phyloP scores from a whole-genome alignment of 129 eudicot species.

The Helichrysum umbraculigerum region DNA sequence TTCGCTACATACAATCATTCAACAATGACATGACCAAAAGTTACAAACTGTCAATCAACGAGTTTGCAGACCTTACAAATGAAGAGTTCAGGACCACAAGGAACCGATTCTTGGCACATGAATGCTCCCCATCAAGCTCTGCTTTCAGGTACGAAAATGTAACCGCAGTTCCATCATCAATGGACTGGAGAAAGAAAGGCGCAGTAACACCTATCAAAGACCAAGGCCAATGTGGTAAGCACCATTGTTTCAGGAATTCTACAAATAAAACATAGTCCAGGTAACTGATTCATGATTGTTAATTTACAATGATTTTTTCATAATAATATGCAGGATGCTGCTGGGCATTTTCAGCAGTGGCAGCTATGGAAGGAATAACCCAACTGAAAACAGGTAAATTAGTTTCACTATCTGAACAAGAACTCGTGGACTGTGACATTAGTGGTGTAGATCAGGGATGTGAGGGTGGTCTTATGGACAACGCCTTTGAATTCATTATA shows the following conservation, averaged over 20 bases:
- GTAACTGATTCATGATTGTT: not conserved
- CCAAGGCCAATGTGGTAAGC: slow-evolving; percentile 49
- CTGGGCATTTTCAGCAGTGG: slow-evolving; percentile 42
- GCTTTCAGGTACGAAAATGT: slow-evolving; percentile 27
- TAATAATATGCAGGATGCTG: slow-evolving; percentile 21
- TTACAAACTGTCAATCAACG: slow-evolving; percentile 31
- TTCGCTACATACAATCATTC: slow-evolving; percentile 29
- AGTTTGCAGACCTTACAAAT: slow-evolving; percentile 38
- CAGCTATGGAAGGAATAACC: slow-evolving; percentile 41
- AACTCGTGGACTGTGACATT: slow-evolving; percentile 41
- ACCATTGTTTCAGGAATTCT: not conserved
- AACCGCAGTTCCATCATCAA: slow-evolving; percentile 22
- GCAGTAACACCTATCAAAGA: slow-evolving; percentile 44
- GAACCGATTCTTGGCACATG: slow-evolving; percentile 33
- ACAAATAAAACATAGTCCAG: not conserved
- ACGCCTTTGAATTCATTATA: slow-evolving; percentile 31
- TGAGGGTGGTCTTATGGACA: slow-evolving; percentile 35
- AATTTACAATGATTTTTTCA: not conserved
- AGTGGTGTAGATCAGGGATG: slow-evolving; percentile 34
- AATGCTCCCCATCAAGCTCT: slow-evolving; percentile 23
- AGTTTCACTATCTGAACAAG: slow-evolving; percentile 36
- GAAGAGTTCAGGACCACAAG: slow-evolving; percentile 30
- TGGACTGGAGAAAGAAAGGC: slow-evolving; percentile 47
- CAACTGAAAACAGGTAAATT: slow-evolving; percentile 38
- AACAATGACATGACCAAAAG: slow-evolving; percentile 22